Conservation (phyloP, 179 eudicot genomes). For the Silene vulgaris region DNA sequence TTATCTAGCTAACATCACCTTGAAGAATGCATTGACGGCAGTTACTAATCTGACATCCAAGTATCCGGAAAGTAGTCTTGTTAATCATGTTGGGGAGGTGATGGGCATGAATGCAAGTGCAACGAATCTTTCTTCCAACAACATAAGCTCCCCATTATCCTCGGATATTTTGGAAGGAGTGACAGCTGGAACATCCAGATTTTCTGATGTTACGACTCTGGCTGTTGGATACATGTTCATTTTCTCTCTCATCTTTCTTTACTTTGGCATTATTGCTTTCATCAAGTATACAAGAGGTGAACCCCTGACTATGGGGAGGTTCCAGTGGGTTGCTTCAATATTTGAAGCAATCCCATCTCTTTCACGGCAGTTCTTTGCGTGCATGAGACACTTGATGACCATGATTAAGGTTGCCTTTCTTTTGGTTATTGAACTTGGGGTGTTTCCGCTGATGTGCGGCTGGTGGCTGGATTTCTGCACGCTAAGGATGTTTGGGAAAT, state of each 20-base stretch:
- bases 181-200: constrained; percentile 62
- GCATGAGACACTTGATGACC: constrained; percentile 90
- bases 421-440: constrained; percentile 92
- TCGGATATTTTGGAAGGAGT: constrained; percentile 57
- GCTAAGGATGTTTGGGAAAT: constrained; percentile 89
- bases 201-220: constrained; percentile 93
- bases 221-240: constrained; percentile 90
- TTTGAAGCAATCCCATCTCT: constrained; percentile 86
- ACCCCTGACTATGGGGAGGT: constrained; percentile 85
- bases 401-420: constrained; percentile 98
- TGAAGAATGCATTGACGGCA: constrained; percentile 68
- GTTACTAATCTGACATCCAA: constrained; percentile 68
- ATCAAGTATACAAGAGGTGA: constrained; percentile 81
- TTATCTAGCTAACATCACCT: constrained; percentile 69
- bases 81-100: constrained; percentile 57
- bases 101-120: constrained; percentile 58
- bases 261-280: constrained; percentile 71
- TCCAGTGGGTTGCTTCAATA: constrained; percentile 75
- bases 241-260: constrained; percentile 66
- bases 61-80: constrained; percentile 33
- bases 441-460: constrained; percentile 95
- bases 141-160: constrained; percentile 41
- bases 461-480: constrained; percentile 99
- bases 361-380: constrained; percentile 77
- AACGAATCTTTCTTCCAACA: constrained; percentile 45